Evolutionary conservation across 208 protist species (phyloP), one percentile per base, ranked within the genome.

Genomic region (Acanthamoeba pearcei): DNA sequence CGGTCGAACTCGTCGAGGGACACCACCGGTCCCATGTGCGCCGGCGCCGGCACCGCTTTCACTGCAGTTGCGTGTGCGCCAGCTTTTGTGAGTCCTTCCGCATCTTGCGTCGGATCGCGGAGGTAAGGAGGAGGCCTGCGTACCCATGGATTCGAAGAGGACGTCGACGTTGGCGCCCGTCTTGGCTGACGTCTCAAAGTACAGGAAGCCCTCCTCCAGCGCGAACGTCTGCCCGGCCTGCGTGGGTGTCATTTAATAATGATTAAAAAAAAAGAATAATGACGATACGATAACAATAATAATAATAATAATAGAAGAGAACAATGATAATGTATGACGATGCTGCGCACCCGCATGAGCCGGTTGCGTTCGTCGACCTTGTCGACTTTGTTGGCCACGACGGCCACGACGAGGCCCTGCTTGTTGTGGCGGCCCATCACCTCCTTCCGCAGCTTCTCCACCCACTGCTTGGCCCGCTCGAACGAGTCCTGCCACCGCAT

Each of bases 131-230:
- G n/a, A 24, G 27, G 15, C n/a, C 32, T 27, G 27, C 78, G n/a
- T 35, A 86, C 78, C 78, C 19, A 86, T 22, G 3, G 42, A 24
- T 24, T 86, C 53, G 53, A 86, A 86, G 78, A 86, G 78, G 42
- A 24, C 78, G 29, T 53, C 78, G 24, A 86, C 53, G 49, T 86
- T 86, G 15, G 24, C 53, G 78, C 78, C 78, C 12, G 38, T 86
- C 53, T 86, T 86, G 19, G 78, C 78, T 10, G 78, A 86, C 8
- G 78, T 86, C n/a, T 86, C 78, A 86, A 86, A 86, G 53, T 38
- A 86, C 32, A 86, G 53, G 53, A 86, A 53, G 19, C 78, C 78
- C 42, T 53, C 78, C 12, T 62, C n/a, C 32, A 64, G 42, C 29
- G 78, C 78, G 49, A 35, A 86, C 32, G 78, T 35, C 29, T 29